Percentiles rank a stretch among this genome's conserved stretches.
phyloP scores from a whole-genome alignment of 2,329 filamentous ascomycete genomes.

The Cercospora canescens region DNA sequence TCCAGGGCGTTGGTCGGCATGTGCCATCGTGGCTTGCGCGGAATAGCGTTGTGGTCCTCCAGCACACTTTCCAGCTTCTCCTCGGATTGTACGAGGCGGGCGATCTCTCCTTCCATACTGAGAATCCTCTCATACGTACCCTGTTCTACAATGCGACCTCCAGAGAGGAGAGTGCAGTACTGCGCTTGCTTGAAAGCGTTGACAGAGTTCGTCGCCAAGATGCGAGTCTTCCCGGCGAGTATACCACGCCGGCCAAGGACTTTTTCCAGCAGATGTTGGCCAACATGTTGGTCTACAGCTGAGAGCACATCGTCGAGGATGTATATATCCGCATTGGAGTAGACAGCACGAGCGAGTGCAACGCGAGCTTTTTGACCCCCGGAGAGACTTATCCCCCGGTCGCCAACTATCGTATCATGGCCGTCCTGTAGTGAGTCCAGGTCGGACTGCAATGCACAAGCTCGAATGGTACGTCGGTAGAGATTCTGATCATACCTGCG shows the following conservation, averaged over 20 bases:
- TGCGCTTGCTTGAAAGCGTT: conserved; percentile 86
- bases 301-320: conserved; percentile 92
- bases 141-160: conserved; percentile 79
- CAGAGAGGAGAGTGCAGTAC: conserved; percentile 80
- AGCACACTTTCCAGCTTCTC: conserved; percentile 36
- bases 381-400: conserved; percentile 92
- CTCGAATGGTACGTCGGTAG: too few relatives aligned
- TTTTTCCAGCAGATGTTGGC: conserved; percentile 89
- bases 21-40: too few relatives aligned
- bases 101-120: conserved; percentile 94
- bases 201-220: conserved; percentile 94
- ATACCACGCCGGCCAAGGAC: conserved; percentile 85
- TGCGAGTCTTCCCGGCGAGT: conserved; percentile 80
- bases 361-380: conserved; percentile 95
- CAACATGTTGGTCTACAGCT: conserved; percentile 97
- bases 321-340: conserved; percentile 94
- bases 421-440: too few relatives aligned
- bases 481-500: too few relatives aligned
- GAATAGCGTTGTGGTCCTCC: too few relatives aligned
- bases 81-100: too few relatives aligned
- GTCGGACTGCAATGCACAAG: too few relatives aligned
- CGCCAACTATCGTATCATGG: conserved; percentile 93
- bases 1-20: too few relatives aligned
- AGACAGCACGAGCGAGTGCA: conserved; percentile 89
- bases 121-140: conserved; percentile 93